These are phyloP conservation scores for Tagetes erecta DNA, from an alignment of 129 eudicot species.

Conservation along the genomic window DNA sequence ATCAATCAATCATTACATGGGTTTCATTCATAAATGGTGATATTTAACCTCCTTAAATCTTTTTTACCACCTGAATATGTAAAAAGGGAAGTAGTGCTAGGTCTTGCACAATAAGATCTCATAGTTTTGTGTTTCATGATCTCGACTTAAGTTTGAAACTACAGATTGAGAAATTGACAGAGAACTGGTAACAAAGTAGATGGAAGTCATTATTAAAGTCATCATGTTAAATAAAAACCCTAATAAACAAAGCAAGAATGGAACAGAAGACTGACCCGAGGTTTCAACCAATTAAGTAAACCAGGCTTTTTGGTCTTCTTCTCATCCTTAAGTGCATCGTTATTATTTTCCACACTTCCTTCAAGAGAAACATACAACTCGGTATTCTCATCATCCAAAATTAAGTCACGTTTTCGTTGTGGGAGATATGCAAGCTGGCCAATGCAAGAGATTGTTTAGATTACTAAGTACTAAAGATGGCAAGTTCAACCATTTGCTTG, in stretches of 20 bases:
- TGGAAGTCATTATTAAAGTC: neutral
- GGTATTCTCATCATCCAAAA: slow-evolving; percentile 74
- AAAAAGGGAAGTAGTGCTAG: neutral
- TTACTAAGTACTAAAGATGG: slow-evolving; percentile 11
- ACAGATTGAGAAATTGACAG: neutral
- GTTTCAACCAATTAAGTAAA: slow-evolving; percentile 87
- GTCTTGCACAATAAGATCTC: neutral
- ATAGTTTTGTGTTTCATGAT: neutral
- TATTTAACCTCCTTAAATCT: neutral
- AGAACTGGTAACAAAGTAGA: neutral
- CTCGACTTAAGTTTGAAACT: neutral
- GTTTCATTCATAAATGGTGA: neutral
- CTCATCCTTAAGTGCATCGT: slow-evolving; percentile 68
- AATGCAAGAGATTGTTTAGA: slow-evolving; percentile 14
- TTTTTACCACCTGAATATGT: neutral
- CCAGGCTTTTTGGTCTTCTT: slow-evolving; percentile 78
- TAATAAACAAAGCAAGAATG: slow-evolving; percentile 7
- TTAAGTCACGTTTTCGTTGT: slow-evolving; percentile 72
- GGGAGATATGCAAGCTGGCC: slow-evolving; percentile 97
- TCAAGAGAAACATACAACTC: slow-evolving; percentile 68
- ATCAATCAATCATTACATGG: neutral
- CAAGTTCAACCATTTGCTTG: neutral
- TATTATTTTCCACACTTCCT: slow-evolving; percentile 55
- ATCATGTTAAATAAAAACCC: neutral
- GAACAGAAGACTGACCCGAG: slow-evolving; percentile 61